Evolutionary conservation across 2,329 filamentous ascomycete genomes (phyloP).

Genomic region (Emergomyces africanus): DNA sequence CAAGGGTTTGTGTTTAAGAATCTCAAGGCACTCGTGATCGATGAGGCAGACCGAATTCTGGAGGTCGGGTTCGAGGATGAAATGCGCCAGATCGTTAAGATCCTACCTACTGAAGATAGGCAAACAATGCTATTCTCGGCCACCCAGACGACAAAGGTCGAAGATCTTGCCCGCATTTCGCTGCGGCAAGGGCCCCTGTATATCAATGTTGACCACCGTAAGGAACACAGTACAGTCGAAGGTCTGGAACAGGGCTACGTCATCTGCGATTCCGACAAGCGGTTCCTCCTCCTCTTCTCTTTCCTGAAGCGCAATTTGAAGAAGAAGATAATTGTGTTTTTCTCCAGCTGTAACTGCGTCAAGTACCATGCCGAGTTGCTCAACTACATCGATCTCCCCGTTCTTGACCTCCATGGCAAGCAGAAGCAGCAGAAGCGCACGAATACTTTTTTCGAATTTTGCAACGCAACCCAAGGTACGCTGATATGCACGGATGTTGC

Average conservation of each 20-base stretch:
- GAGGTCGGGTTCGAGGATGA: constrained; percentile 99
- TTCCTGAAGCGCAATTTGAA: constrained; percentile 85
- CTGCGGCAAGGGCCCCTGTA: constrained; percentile 82
- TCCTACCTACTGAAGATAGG: constrained; percentile 70
- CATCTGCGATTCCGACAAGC: constrained; percentile 81
- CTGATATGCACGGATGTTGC: constrained; percentile 96
- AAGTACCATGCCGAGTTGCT: constrained; percentile 93
- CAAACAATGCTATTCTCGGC: constrained; percentile 99
- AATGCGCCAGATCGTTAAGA: constrained; percentile 93
- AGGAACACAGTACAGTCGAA: constrained; percentile 83
- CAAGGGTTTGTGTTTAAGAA: constrained; percentile 86
- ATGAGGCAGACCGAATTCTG: constrained; percentile 91
- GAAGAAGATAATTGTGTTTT: constrained; percentile 98
- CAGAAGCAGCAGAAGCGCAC: constrained; percentile 99
- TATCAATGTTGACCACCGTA: constrained; percentile 88
- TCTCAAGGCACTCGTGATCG: constrained; percentile 80
- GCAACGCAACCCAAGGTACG: constrained; percentile 70
- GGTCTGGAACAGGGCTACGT: constrained; percentile 95
- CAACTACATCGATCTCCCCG: constrained; percentile 92
- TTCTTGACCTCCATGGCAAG: constrained; percentile 80
- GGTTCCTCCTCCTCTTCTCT: constrained; percentile 85
- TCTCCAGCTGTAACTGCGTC: constrained; percentile 82
- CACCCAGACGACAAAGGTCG: constrained; percentile 96
- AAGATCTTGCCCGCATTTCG: constrained; percentile 90
- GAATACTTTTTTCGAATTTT: constrained; percentile 96